These are phyloP conservation scores for Phialophora tarda DNA, from an alignment of 2,329 filamentous ascomycete species.

Conservation along the genomic window DNA sequence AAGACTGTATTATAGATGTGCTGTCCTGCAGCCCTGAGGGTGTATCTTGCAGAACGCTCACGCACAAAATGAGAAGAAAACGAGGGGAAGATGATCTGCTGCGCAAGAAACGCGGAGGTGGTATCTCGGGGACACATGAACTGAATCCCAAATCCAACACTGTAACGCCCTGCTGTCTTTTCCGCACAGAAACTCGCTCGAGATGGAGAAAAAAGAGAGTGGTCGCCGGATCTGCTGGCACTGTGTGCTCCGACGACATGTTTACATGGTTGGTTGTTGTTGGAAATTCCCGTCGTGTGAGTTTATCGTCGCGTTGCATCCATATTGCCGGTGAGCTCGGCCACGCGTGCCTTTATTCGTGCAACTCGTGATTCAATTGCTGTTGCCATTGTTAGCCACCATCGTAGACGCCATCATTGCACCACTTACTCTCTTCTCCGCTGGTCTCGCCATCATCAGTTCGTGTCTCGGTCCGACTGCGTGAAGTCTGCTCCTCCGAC, in stretches of 20 bases:
- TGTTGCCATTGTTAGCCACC: conserved; percentile 50
- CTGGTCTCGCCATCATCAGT: conserved; percentile 86
- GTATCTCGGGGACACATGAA: conserved; percentile 31
- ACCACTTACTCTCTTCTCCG: conserved; percentile 84
- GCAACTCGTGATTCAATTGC: conserved; percentile 96
- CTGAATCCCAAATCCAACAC: conserved; percentile 18
- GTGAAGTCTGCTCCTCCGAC: conserved; percentile 64
- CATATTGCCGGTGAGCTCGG: conserved; percentile 87
- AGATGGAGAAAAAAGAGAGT: conserved; percentile 13
- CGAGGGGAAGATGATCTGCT: conserved; percentile 14
- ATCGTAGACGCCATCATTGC: neutral
- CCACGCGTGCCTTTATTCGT: conserved; percentile 95
- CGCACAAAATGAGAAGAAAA: conserved; percentile 21
- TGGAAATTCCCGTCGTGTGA: conserved; percentile 3
- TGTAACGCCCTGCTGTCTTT: conserved; percentile 30
- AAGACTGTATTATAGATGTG: conserved; percentile 27
- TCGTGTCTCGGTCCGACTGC: conserved; percentile 62
- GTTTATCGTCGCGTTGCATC: conserved; percentile 54
- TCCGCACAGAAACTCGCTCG: conserved; percentile 12
- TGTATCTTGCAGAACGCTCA: conserved; percentile 34
- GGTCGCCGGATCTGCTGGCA: conserved; percentile 9
- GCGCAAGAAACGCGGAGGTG: conserved; percentile 25
- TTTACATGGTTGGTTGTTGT: conserved; percentile 1
- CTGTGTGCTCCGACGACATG: conserved; percentile 4
- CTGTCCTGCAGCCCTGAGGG: conserved; percentile 27